phyloP scores from a whole-genome alignment of 2,329 filamentous ascomycete species.

The Verticillium klebahnii region DNA sequence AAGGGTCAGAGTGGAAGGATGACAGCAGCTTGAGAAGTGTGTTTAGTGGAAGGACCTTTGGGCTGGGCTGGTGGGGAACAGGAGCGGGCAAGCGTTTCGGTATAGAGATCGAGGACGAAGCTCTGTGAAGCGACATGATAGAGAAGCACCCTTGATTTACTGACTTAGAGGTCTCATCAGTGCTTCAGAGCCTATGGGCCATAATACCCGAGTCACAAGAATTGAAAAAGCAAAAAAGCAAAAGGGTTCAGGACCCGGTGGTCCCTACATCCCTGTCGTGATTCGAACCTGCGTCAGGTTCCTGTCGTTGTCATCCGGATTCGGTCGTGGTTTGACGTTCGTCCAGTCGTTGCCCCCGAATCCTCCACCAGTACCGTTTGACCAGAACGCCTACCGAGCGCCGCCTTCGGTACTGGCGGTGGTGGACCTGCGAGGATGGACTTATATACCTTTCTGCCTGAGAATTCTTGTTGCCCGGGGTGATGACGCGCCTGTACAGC shows the following conservation, averaged over 20 bases:
- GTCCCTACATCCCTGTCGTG: not conserved
- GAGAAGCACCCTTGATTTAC: too few species aligned
- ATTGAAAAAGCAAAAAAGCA: not conserved
- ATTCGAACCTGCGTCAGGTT: not conserved
- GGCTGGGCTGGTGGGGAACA: constrained; percentile 8
- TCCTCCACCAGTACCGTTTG: not conserved
- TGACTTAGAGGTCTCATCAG: not conserved
- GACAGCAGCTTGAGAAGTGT: not conserved
- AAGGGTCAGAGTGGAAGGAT: constrained; percentile 19
- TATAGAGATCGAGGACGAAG: constrained; percentile 1
- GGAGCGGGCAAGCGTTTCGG: not conserved
- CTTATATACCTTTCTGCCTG: not conserved
- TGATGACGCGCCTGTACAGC: not conserved
- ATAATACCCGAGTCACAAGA: too few species aligned
- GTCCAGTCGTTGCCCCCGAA: not conserved
- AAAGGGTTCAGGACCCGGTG: not conserved
- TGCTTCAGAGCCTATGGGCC: too few species aligned
- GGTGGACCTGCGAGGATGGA: not conserved
- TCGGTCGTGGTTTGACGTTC: not conserved
- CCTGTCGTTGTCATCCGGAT: not conserved
- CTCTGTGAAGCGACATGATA: not conserved
- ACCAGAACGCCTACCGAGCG: not conserved
- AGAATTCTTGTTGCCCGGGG: not conserved
- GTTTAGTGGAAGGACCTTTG: constrained; percentile 14
- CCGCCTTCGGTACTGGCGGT: not conserved